Percentiles rank a stretch among this genome's conserved stretches.
Conservation (phyloP, 2,329 filamentous ascomycete species). For the Dactylellina cionopaga region DNA sequence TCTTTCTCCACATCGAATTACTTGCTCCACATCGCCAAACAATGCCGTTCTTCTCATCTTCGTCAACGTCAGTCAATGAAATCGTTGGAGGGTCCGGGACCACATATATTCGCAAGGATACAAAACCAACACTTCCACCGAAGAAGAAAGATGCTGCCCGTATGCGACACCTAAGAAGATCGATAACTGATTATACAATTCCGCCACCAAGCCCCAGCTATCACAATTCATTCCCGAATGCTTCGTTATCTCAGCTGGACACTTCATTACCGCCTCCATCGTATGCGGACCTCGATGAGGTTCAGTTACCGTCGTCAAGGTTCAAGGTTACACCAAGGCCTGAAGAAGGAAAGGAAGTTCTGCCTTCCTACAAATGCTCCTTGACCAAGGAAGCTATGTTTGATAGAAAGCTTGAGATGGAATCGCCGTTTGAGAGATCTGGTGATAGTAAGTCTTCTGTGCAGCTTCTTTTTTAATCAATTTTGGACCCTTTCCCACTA, state of each 20-base stretch:
- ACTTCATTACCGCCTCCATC: constrained; percentile 54
- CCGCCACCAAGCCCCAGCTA: constrained; percentile 53
- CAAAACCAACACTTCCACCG: constrained; percentile 21
- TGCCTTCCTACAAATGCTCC: constrained; percentile 70
- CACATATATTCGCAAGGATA: constrained; percentile 43
- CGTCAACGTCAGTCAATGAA: constrained; percentile 49
- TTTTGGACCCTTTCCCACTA: too few species aligned
- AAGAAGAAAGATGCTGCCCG: constrained; percentile 36
- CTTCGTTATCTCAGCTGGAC: constrained; percentile 46
- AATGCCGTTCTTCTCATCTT: constrained; percentile 50
- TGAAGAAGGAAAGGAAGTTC: constrained; percentile 62
- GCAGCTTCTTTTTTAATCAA: neutral
- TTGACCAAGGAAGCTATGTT: constrained; percentile 70
- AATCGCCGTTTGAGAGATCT: constrained; percentile 71
- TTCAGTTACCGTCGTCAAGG: constrained; percentile 53
- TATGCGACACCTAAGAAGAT: constrained; percentile 46
- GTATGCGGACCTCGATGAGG: constrained; percentile 54
- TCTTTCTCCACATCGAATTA: neutral
- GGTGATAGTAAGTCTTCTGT: constrained; percentile 61
- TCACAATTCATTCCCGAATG: constrained; percentile 54
- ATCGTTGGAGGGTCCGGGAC: constrained; percentile 31
- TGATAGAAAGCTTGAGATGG: constrained; percentile 73
- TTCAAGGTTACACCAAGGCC: constrained; percentile 59
- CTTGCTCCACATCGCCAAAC: neutral
- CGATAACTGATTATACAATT: constrained; percentile 54